phyloP scores from a whole-genome alignment of 352 stramenopile species.

The Peronosclerospora sorghi region DNA sequence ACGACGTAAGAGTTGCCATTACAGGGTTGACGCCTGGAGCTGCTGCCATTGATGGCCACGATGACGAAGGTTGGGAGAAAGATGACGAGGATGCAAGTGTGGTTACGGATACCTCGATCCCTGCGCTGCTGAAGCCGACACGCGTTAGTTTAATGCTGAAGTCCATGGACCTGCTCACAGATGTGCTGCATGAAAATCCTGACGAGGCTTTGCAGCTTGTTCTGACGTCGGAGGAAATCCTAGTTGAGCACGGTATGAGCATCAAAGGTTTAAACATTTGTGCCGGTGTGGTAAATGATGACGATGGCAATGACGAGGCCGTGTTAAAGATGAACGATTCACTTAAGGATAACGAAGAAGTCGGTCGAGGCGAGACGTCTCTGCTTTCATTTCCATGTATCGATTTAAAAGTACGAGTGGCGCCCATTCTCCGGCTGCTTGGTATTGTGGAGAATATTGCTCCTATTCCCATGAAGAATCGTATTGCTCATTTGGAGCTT shows the following conservation, averaged over 20 bases:
- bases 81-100: constrained; percentile 12
- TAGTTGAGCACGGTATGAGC: constrained; percentile 32
- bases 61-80: constrained; percentile 17
- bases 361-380: constrained; percentile 15
- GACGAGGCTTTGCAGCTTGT: constrained; percentile 39
- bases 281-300: constrained; percentile 19
- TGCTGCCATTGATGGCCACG: constrained; percentile 16
- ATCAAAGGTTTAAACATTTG: constrained; percentile 40
- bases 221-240: constrained; percentile 38
- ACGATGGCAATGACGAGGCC: constrained; percentile 8
- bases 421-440: constrained; percentile 42
- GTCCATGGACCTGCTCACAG: constrained; percentile 28
- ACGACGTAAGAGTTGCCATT: constrained; percentile 26
- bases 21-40: constrained; percentile 16
- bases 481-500: constrained; percentile 31
- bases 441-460: constrained; percentile 45
- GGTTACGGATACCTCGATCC: constrained; percentile 16
- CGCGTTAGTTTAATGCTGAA: constrained; percentile 23
- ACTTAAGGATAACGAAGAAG: constrained; percentile 16
- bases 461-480: constrained; percentile 36
- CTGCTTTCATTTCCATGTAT: constrained; percentile 32
- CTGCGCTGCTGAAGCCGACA: constrained; percentile 20
- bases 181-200: constrained; percentile 32
- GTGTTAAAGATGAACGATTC: constrained; percentile 15
- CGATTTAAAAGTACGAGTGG: constrained; percentile 37